Conservation (phyloP, 768 basidiomycete genomes). For the Hygrophoropsis aurantiaca region DNA sequence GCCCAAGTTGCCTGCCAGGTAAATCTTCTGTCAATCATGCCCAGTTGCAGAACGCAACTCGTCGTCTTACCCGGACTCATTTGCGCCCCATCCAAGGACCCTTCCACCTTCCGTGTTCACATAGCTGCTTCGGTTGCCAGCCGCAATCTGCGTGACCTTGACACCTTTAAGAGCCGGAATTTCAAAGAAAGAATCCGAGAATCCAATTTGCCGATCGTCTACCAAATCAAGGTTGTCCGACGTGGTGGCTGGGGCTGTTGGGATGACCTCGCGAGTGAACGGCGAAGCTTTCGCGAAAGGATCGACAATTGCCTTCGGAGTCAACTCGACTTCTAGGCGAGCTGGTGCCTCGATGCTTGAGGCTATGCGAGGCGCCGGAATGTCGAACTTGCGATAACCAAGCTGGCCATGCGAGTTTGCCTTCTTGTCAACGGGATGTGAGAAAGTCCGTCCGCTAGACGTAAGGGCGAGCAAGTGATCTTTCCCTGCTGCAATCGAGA, state of each 20-base stretch:
- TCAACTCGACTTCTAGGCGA: conserved; percentile 50
- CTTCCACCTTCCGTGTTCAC: conserved; percentile 65
- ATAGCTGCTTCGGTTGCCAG: conserved; percentile 74
- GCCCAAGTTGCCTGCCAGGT: conserved; percentile 69
- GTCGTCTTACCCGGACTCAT: conserved; percentile 69
- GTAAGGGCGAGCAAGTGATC: conserved; percentile 75
- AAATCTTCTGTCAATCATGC: conserved; percentile 7
- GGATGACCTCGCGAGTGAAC: conserved; percentile 27
- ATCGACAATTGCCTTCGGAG: conserved; percentile 54
- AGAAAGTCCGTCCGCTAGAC: conserved; percentile 72
- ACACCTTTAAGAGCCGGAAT: conserved; percentile 71
- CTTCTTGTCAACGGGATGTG: conserved; percentile 68
- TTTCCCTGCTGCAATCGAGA: conserved; percentile 69
- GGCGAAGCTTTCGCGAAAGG: conserved; percentile 49
- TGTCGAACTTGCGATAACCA: conserved; percentile 66
- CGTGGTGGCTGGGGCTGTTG: conserved; percentile 19
- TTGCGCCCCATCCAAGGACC: conserved; percentile 89
- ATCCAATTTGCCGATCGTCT: conserved; percentile 51
- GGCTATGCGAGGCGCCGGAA: conserved; percentile 32
- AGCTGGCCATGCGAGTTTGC: conserved; percentile 87
- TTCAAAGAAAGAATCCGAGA: conserved; percentile 71
- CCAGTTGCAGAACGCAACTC: background rate
- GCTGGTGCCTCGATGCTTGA: conserved; percentile 16
- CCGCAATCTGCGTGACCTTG: conserved; percentile 64
- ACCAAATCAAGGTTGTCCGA: conserved; percentile 24